A percentile compares a stretch with the other conserved stretches of the same genome.
Conservation (phyloP, 2,329 filamentous ascomycete genomes). For the Epichloe bromicola region DNA sequence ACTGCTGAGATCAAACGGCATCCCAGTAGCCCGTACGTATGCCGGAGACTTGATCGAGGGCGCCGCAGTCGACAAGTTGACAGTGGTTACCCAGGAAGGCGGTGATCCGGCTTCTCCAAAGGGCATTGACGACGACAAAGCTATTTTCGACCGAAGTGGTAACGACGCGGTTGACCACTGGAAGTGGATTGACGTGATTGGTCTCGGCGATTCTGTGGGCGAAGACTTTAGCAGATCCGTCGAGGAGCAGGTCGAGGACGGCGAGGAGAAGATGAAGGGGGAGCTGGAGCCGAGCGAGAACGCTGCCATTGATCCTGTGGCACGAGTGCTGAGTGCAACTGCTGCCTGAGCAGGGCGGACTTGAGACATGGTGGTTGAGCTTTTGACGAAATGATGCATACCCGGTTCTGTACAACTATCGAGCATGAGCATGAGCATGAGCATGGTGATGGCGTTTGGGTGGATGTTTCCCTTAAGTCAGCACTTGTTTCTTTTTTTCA, state of each 20-base stretch:
- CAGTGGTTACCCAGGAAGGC: constrained; percentile 10
- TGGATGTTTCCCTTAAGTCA: background rate
- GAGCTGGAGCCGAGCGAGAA: constrained; percentile 23
- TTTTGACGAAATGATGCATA: background rate
- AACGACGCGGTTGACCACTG: constrained; percentile 31
- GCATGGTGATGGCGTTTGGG: background rate
- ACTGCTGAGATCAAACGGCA: constrained; percentile 35
- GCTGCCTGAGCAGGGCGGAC: constrained; percentile 1
- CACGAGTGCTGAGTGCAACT: constrained; percentile 1
- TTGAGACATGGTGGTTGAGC: background rate
- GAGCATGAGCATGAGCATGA: background rate
- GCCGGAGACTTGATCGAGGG: constrained; percentile 37
- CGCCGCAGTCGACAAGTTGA: constrained; percentile 23
- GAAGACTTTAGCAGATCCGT: constrained; percentile 17
- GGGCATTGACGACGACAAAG: constrained; percentile 33
- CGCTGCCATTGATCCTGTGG: background rate
- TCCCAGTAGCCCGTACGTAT: constrained; percentile 37
- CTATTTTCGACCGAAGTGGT: constrained; percentile 34
- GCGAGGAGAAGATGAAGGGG: constrained; percentile 21
- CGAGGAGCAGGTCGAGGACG: constrained; percentile 20
- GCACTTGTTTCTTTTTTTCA: background rate
- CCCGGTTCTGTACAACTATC: background rate
- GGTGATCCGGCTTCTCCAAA: constrained; percentile 15
- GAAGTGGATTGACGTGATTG: constrained; percentile 40
- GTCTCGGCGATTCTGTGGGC: constrained; percentile 26